Percentiles rank a stretch among this genome's conserved stretches.
phyloP scores from a whole-genome alignment of 2,329 filamentous ascomycete genomes.

The Colletotrichum cuscutae region DNA sequence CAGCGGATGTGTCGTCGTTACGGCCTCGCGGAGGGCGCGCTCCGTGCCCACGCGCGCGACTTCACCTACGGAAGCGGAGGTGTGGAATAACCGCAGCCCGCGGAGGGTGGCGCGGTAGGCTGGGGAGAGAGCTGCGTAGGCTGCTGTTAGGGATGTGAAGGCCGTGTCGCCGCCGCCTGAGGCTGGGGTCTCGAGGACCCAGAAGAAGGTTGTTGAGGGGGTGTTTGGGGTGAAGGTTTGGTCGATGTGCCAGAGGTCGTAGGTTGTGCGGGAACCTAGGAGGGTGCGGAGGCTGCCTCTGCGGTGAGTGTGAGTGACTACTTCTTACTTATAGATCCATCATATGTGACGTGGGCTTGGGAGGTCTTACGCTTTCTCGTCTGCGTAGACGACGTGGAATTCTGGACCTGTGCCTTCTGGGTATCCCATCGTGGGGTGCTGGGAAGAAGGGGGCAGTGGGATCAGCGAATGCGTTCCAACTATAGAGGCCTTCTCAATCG shows the following conservation, averaged over 20 bases:
- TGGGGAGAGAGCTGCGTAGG: conserved; percentile 43
- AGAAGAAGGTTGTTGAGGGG: conserved; percentile 46
- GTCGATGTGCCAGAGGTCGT: conserved; percentile 46
- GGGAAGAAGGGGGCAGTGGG: not conserved
- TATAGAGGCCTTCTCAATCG: not conserved
- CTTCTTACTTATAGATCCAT: too few relatives aligned
- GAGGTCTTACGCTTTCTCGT: conserved; percentile 44
- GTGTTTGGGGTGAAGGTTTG: conserved; percentile 46
- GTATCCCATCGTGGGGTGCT: conserved; percentile 45
- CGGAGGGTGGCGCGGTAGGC: conserved; percentile 36
- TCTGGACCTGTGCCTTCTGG: conserved; percentile 44
- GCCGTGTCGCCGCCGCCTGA: conserved; percentile 43
- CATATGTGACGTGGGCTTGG: too few relatives aligned
- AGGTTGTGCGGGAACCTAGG: conserved; percentile 39
- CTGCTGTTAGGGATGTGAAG: conserved; percentile 43
- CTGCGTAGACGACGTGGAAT: conserved; percentile 46
- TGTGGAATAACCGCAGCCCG: conserved; percentile 31
- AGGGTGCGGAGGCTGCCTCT: conserved; percentile 43
- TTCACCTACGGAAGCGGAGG: conserved; percentile 44
- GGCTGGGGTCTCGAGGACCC: conserved; percentile 43
- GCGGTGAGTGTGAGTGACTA: not conserved
- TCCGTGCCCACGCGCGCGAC: conserved; percentile 42
- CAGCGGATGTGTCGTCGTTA: conserved; percentile 42
- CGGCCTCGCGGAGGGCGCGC: conserved; percentile 42
- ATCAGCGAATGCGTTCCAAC: too few relatives aligned